Evolutionary conservation across 768 basidiomycete genomes (phyloP), one percentile per base, ranked within the genome.

Genomic region (Russula sp.): DNA sequence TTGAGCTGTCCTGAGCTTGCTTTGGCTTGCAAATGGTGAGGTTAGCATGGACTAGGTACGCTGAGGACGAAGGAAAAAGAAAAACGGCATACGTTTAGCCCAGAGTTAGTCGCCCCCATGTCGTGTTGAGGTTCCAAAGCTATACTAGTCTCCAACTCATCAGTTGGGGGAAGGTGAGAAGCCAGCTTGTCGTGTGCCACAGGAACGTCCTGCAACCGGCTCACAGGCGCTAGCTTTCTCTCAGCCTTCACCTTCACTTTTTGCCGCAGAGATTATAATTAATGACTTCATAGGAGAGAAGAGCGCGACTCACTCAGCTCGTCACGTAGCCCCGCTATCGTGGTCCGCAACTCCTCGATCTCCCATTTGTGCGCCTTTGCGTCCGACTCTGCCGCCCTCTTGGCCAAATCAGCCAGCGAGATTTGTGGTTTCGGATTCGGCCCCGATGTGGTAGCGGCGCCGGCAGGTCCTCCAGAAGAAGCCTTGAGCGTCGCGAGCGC

Each of bases 221-320:
- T 58, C 9, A 20, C 22, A 13, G 4, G 79, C 72, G 54, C 81
- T 75, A 46, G 79, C 78, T 67, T 79, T 79, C 5, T 80, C 77
- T 59, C 76, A 73, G 10, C 78, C 83, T 85, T 63, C 2, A 16
- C 34, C 32, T 29, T 59, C n/a, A n/a, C 65, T 45, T 69, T 66
- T 18, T 8, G 48, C 13, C 32, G 34, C 32, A 38, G 6, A 60
- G 22, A 36, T 7, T 8, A 51, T 4, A 5, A 57, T 56, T 39
- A 35, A 51, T 32, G 32, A 16, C 8, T n/a, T 14, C 14, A 53
- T n/a, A 20, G 11, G 36, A 47, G 47, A 64, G 34, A 9, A 8
- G 10, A 42, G 9, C 0, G 36, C 10, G 0, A 72, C 78, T 18
- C 63, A 86, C 89, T 82, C 13, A 90, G 74, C 68, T 91, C 85